phyloP scores from a whole-genome alignment of 139 green algal species.

The Chloropicon primus region DNA sequence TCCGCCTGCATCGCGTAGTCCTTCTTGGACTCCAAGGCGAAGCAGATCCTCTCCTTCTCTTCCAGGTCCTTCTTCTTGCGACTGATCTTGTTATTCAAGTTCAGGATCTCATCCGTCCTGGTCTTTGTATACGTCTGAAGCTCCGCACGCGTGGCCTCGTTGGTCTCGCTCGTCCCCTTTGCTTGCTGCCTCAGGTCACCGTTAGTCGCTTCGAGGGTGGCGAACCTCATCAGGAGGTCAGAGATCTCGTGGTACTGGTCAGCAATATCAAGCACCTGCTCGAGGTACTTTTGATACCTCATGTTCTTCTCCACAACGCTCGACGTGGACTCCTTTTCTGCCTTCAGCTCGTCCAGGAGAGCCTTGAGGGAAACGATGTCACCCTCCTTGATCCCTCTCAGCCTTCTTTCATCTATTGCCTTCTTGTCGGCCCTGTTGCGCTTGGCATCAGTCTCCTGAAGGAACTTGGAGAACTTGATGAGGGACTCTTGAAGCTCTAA shows the following conservation, averaged over 20 bases:
- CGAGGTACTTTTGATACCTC: constrained; percentile 73
- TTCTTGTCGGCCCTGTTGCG: constrained; percentile 65
- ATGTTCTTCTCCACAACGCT: constrained; percentile 17
- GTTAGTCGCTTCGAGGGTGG: constrained; percentile 70
- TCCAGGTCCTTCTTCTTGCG: constrained; percentile 72
- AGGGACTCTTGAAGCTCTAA: constrained; percentile 81
- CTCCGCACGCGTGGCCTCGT: constrained; percentile 30
- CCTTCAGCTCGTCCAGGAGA: constrained; percentile 44
- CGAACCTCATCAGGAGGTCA: constrained; percentile 58
- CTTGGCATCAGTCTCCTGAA: constrained; percentile 80
- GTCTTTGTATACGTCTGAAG: constrained; percentile 39
- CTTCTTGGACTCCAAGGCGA: constrained; percentile 42
- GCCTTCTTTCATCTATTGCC: constrained; percentile 61
- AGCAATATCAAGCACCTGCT: constrained; percentile 61
- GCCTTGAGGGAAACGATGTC: constrained; percentile 64
- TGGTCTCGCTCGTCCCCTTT: constrained; percentile 26
- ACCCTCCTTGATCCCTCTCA: constrained; percentile 48
- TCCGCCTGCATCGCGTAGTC: constrained; percentile 42
- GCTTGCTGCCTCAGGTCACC: constrained; percentile 32
- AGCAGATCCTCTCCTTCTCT: constrained; percentile 35
- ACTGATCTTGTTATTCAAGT: constrained; percentile 65
- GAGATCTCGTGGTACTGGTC: constrained; percentile 75
- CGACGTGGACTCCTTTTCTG: constrained; percentile 38
- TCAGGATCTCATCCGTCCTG: constrained; percentile 64
- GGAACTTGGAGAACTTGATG: constrained; percentile 81